These are phyloP conservation scores for Pleomassaria siparia DNA, from an alignment of 2,329 filamentous ascomycete genomes.

Conservation along the genomic window DNA sequence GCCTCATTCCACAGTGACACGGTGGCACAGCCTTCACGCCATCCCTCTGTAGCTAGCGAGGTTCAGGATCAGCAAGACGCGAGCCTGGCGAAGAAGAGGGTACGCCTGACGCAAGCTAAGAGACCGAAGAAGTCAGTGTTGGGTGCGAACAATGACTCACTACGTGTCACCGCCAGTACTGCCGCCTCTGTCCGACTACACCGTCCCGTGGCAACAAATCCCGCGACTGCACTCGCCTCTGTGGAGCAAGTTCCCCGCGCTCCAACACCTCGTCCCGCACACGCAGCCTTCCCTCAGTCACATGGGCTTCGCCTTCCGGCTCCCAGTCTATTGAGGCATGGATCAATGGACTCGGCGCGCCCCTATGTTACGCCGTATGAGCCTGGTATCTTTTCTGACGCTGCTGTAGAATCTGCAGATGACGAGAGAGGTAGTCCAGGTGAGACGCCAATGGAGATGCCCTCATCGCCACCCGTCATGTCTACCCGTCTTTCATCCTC, in stretches of 20 bases:
- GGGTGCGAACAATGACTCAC: conserved; percentile 72
- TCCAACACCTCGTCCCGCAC: conserved; percentile 70
- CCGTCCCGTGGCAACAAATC: conserved; percentile 64
- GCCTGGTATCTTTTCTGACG: conserved; percentile 42
- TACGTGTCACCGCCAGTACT: conserved; percentile 88
- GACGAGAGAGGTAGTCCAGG: conserved; percentile 53
- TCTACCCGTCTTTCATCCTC: conserved; percentile 57
- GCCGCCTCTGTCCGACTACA: conserved; percentile 84
- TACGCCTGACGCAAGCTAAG: conserved; percentile 72
- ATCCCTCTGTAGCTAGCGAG: conserved; percentile 15
- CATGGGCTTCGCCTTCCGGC: conserved; percentile 33
- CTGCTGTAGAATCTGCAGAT: conserved; percentile 48
- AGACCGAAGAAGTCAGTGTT: conserved; percentile 73
- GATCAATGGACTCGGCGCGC: conserved; percentile 55
- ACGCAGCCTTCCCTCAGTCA: conserved; percentile 37
- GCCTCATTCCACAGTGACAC: conserved; percentile 40
- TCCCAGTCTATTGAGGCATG: conserved; percentile 60
- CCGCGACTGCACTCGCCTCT: conserved; percentile 54
- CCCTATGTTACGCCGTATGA: conserved; percentile 39
- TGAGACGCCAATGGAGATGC: conserved; percentile 77
- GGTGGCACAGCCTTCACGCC: conserved; percentile 20
- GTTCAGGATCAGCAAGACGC: conserved; percentile 47
- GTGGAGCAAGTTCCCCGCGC: conserved; percentile 73
- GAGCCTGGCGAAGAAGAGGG: conserved; percentile 71
- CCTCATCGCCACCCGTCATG: conserved; percentile 85